A percentile compares a stretch with the other conserved stretches of the same genome.
phyloP scores from a whole-genome alignment of 1,139 yeast genomes.

The Geotrichum australiense region DNA sequence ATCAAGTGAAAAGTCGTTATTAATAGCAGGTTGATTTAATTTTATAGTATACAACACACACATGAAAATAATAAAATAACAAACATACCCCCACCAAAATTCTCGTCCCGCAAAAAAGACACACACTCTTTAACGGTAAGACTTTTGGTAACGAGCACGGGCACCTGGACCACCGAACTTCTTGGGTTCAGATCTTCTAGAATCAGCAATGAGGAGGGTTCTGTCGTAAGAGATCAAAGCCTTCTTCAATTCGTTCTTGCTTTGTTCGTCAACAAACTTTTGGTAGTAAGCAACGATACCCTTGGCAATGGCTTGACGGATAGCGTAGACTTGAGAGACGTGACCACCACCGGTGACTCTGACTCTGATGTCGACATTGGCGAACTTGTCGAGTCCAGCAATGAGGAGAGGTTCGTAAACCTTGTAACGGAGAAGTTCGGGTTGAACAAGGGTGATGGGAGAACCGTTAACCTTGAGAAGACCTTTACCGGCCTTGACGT shows the following conservation, averaged over 20 bases:
- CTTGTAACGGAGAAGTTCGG: slow-evolving; percentile 98
- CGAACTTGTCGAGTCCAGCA: slow-evolving; percentile 98
- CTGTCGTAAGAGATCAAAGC: slow-evolving; percentile 97
- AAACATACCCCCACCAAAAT: not conserved
- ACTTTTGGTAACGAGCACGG: slow-evolving; percentile 99
- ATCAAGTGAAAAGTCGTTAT: too few relatives aligned
- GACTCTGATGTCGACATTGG: slow-evolving; percentile 97
- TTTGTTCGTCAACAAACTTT: slow-evolving; percentile 98
- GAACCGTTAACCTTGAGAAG: slow-evolving; percentile 98
- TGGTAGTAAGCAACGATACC: slow-evolving; percentile 99
- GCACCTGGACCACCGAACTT: slow-evolving; percentile 99
- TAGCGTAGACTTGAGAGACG: slow-evolving; percentile 99
- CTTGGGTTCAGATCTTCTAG: slow-evolving; percentile 99
- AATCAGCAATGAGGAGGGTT: slow-evolving; percentile 98
- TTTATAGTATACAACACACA: slow-evolving; percentile 11
- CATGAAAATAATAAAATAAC: slow-evolving; percentile 7
- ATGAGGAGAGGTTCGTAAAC: slow-evolving; percentile 98
- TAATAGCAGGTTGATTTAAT: too few relatives aligned
- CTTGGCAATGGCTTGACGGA: slow-evolving; percentile 99
- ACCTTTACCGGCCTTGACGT: slow-evolving; percentile 99
- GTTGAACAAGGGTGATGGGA: slow-evolving; percentile 98
- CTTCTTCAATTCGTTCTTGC: slow-evolving; percentile 99
- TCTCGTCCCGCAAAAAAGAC: slow-evolving; percentile 1
- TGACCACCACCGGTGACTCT: slow-evolving; percentile 99
- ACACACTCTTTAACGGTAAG: slow-evolving; percentile 79